Percentiles rank a stretch among this genome's conserved stretches.
phyloP scores from a whole-genome alignment of 169 alveolate species.

The Eimeria acervulina region DNA sequence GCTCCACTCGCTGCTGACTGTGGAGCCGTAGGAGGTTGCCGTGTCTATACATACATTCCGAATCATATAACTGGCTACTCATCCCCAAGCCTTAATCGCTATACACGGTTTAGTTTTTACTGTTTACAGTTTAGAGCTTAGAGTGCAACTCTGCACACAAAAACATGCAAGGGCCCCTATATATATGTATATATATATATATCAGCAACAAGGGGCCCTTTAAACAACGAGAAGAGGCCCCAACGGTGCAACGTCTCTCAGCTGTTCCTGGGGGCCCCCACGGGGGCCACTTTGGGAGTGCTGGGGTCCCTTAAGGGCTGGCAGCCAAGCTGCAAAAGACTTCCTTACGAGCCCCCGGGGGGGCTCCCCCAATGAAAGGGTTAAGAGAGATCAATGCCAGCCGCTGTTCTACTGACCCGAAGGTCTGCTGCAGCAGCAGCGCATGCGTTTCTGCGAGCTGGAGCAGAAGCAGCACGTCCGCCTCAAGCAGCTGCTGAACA shows the following conservation, averaged over 20 bases:
- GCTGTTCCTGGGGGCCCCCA: background rate
- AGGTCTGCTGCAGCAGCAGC: conserved; percentile 37
- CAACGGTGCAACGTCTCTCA: background rate
- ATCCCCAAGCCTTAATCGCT: background rate
- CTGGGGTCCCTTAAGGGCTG: background rate
- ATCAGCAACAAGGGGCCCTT: background rate
- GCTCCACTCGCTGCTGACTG: background rate
- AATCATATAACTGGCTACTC: background rate
- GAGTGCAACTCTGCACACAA: background rate
- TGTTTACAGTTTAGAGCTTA: too few relatives aligned
- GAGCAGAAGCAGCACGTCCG: conserved; percentile 54
- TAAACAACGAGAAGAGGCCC: background rate
- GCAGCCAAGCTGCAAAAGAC: conserved; percentile 13
- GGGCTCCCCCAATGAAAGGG: conserved; percentile 42
- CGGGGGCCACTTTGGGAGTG: background rate
- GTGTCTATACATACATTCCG: background rate
- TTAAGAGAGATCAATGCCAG: conserved; percentile 29
- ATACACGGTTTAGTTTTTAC: background rate
- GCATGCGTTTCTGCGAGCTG: conserved; percentile 45
- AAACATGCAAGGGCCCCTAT: too few relatives aligned
- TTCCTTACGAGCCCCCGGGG: conserved; percentile 50
- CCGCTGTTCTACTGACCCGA: conserved; percentile 20
- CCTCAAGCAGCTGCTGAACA: conserved; percentile 47
- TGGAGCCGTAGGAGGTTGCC: background rate
- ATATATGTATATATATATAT: too few relatives aligned